Evolutionary conservation across 495 filamentous ascomycete genomes (phyloP).

Genomic region (Xylaria grammica): DNA sequence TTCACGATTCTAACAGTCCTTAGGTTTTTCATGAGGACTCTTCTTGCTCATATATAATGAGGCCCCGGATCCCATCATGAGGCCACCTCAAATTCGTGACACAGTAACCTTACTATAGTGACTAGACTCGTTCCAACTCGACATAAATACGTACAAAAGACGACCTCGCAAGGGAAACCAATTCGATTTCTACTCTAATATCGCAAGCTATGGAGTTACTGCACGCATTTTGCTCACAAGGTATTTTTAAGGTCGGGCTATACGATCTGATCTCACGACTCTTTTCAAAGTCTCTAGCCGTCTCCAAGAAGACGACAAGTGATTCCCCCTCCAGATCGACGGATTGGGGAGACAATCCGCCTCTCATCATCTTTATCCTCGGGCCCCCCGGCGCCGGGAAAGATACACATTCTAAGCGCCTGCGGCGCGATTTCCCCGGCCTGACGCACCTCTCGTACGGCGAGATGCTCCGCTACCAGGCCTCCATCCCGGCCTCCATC

Average conservation of each 20-base stretch:
- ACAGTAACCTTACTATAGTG: neutral
- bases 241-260: neutral
- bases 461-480: conserved; percentile 29
- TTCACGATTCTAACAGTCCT: no score
- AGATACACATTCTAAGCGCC: conserved; percentile 44
- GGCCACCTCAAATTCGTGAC: neutral
- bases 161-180: neutral
- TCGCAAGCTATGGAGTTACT: neutral
- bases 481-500: conserved; percentile 27
- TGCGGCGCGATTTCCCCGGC: conserved; percentile 7
- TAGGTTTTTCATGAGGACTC: neutral
- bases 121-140: neutral
- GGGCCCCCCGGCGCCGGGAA: conserved; percentile 63
- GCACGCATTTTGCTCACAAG: neutral
- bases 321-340: neutral
- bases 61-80: neutral
- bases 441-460: conserved; percentile 31
- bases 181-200: neutral
- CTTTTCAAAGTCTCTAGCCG: neutral
- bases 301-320: neutral
- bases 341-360: neutral
- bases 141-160: neutral
- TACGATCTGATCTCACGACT: neutral
- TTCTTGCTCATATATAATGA: neutral
- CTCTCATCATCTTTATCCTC: conserved; percentile 50